Evolutionary conservation across 495 filamentous ascomycete species (phyloP).

Genomic region (Staphylotrichum tortipilum): DNA sequence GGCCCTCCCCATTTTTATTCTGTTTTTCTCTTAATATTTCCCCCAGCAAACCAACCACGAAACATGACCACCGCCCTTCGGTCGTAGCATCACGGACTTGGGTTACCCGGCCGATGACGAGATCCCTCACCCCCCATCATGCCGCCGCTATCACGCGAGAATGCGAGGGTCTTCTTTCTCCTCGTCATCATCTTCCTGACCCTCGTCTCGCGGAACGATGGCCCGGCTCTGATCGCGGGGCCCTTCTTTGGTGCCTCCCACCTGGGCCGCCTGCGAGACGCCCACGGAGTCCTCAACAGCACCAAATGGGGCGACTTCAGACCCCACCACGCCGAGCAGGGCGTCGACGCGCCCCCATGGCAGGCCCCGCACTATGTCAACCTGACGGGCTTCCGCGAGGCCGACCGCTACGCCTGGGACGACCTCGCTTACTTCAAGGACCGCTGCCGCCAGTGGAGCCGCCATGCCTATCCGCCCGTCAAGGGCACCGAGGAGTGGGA

Average conservation of each 20-base stretch:
- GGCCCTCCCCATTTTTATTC: no score
- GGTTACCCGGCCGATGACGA: not conserved
- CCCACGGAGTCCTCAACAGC: constrained; percentile 58
- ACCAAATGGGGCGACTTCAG: constrained; percentile 69
- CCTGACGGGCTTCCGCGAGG: constrained; percentile 62
- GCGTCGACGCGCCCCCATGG: constrained; percentile 13
- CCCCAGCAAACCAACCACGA: not conserved
- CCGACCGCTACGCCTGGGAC: constrained; percentile 69
- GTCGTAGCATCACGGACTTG: not conserved
- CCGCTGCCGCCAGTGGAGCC: constrained; percentile 36
- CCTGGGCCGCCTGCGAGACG: constrained; percentile 43
- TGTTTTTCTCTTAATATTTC: no score
- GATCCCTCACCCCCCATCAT: constrained; percentile 12
- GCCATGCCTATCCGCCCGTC: constrained; percentile 28
- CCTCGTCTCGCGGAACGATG: constrained; percentile 31
- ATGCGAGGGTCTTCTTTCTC: constrained; percentile 30
- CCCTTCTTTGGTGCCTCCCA: constrained; percentile 32
- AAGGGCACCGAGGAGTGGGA: constrained; percentile 25
- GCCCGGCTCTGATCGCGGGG: constrained; percentile 31
- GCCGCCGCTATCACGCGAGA: constrained; percentile 33
- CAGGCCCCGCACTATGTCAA: constrained; percentile 56
- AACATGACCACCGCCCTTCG: not conserved
- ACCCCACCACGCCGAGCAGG: constrained; percentile 29
- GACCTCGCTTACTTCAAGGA: constrained; percentile 43
- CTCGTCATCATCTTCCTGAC: constrained; percentile 38